phyloP scores from a whole-genome alignment of 352 stramenopile species.

The Globisporangium yorkense region DNA sequence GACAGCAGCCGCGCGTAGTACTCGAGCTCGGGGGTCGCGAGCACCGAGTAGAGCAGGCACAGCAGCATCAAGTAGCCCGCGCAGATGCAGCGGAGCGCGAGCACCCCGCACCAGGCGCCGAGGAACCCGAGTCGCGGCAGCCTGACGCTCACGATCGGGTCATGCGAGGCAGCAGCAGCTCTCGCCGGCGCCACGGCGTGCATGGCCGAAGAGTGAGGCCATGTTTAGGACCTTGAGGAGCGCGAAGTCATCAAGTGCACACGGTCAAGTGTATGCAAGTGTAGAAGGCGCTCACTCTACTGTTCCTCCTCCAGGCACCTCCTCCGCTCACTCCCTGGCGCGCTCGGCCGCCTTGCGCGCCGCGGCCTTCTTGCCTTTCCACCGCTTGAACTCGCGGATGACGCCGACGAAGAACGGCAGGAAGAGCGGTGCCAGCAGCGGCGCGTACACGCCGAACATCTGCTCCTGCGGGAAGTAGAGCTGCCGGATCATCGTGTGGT shows the following conservation, averaged over 20 bases:
- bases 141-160: constrained; percentile 6
- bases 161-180: not conserved
- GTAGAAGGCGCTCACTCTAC: not conserved
- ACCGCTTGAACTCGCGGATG: constrained; percentile 46
- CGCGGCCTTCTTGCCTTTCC: constrained; percentile 25
- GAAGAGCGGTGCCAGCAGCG: constrained; percentile 53
- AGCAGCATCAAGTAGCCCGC: constrained; percentile 6
- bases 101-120: constrained; percentile 7
- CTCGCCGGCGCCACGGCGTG: not conserved
- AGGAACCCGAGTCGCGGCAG: constrained; percentile 3
- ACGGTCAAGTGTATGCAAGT: no score
- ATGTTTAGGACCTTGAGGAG: no score
- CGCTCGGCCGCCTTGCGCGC: constrained; percentile 1
- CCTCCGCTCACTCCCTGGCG: not conserved
- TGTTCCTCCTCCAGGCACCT: no score
- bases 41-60: constrained; percentile 5
- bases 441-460: constrained; percentile 58
- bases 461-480: constrained; percentile 70
- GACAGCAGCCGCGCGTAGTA: constrained; percentile 16
- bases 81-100: constrained; percentile 3
- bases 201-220: no score
- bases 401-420: constrained; percentile 53
- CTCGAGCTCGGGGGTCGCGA: constrained; percentile 8
- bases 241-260: no score
- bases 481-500: constrained; percentile 69